A percentile compares a stretch with the other conserved stretches of the same genome.
Conservation (phyloP, 176 grass and related monocot genomes). For the Thinopyrum elongatum region DNA sequence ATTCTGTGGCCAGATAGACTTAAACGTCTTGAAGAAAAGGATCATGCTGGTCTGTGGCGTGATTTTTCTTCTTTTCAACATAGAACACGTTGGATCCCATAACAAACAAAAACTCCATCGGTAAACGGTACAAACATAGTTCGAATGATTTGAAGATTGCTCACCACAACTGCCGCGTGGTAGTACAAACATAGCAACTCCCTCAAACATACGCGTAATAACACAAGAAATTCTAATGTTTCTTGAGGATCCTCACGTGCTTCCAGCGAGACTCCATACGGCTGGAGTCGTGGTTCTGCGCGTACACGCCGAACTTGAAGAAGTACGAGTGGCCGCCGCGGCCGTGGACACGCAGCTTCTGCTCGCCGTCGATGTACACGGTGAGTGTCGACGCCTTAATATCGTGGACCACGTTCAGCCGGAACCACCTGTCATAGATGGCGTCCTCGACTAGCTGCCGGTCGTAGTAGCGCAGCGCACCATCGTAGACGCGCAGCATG, state of each 20-base stretch:
- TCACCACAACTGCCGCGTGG: no score
- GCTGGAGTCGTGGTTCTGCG: slow-evolving; percentile 7
- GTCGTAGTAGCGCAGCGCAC: slow-evolving; percentile 21
- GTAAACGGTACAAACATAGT: no score
- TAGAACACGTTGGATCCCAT: no score
- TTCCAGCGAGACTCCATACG: slow-evolving; percentile 42
- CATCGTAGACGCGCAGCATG: slow-evolving; percentile 46
- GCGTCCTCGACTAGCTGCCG: slow-evolving; percentile 3
- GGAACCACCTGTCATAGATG: slow-evolving; percentile 57
- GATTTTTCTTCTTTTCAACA: no score
- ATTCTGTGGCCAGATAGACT: no score
- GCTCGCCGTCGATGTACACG: slow-evolving; percentile 33
- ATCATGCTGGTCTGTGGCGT: no score
- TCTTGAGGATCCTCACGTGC: not conserved
- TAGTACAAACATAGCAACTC: no score
- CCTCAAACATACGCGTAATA: no score
- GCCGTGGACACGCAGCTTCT: not conserved
- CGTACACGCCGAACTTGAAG: slow-evolving; percentile 57
- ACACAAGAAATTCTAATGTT: not conserved
- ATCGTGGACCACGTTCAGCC: slow-evolving; percentile 58
- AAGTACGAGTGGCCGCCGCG: slow-evolving; percentile 22
- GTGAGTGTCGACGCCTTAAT: not conserved
- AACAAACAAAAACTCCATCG: no score
- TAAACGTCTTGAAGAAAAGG: no score
- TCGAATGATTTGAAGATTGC: no score